These are phyloP conservation scores for Carex cristatella DNA, from an alignment of 176 grass and related monocot genomes.

Conservation along the genomic window DNA sequence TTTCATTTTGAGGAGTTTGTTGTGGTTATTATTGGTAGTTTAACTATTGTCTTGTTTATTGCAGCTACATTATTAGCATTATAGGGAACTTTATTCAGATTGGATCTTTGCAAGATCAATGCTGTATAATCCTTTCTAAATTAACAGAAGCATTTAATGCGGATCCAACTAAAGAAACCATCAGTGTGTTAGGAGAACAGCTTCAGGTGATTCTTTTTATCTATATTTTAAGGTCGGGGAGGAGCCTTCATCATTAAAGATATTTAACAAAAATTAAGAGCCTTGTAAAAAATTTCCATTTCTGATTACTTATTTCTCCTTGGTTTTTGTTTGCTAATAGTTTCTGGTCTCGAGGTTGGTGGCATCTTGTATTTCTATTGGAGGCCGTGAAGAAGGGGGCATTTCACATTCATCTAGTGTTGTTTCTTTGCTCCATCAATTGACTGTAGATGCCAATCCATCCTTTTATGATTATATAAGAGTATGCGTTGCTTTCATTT, in stretches of 20 bases:
- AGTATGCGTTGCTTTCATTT: constrained; percentile 45
- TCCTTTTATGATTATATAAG: constrained; percentile 81
- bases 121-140: constrained; percentile 78
- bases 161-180: constrained; percentile 44
- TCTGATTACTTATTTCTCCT: neutral
- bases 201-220: constrained; percentile 61
- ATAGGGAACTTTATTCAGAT: constrained; percentile 56
- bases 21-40: neutral
- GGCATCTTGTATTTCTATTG: constrained; percentile 52
- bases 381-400: constrained; percentile 29
- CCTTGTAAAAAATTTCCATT: neutral
- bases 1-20: neutral
- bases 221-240: constrained; percentile 10
- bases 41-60: constrained; percentile 22
- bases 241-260: neutral
- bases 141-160: constrained; percentile 50
- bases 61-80: constrained; percentile 91
- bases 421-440: constrained; percentile 71
- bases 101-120: constrained; percentile 60
- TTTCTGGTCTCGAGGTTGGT: constrained; percentile 84
- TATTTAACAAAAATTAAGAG: neutral
- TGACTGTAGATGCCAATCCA: constrained; percentile 67
- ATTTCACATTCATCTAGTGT: constrained; percentile 46
- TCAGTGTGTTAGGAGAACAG: constrained; percentile 60
- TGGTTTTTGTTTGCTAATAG: constrained; percentile 28